Evolutionary conservation across 164 flowering plant genomes (phyloP).

Genomic region (Nymphaea colorata): DNA sequence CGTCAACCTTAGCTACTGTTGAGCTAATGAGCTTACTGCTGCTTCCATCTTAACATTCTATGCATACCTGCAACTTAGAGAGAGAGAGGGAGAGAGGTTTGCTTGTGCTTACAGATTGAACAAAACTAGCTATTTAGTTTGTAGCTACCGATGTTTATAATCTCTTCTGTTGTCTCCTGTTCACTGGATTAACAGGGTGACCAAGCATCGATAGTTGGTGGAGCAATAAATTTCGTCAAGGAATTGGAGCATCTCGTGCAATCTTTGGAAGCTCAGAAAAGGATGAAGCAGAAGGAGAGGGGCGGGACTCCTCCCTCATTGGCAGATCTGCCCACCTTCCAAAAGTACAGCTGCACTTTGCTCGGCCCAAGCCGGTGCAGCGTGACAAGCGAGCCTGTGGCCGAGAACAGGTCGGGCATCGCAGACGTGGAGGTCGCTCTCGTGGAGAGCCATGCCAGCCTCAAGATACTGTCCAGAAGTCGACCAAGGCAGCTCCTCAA

Average conservation of each 20-base stretch:
- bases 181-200: constrained; percentile 44
- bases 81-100: no score
- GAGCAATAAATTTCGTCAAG: constrained; percentile 86
- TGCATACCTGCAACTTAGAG: no score
- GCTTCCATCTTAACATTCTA: no score
- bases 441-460: constrained; percentile 77
- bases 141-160: no score
- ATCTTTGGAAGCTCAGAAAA: constrained; percentile 34
- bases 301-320: not conserved
- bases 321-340: not conserved
- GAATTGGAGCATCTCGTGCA: constrained; percentile 78
- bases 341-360: not conserved
- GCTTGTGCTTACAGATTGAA: no score
- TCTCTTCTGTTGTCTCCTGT: no score
- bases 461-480: constrained; percentile 50
- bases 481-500: constrained; percentile 61
- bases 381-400: not conserved
- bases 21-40: no score
- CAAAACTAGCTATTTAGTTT: no score
- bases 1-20: no score
- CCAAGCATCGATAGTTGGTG: constrained; percentile 90
- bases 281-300: constrained; percentile 5
- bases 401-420: not conserved
- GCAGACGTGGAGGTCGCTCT: constrained; percentile 86
- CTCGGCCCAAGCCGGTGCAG: not conserved